Base-by-base conservation (phyloP, 148 eudicot genomes). In the Polygonum maritimum region DNA sequence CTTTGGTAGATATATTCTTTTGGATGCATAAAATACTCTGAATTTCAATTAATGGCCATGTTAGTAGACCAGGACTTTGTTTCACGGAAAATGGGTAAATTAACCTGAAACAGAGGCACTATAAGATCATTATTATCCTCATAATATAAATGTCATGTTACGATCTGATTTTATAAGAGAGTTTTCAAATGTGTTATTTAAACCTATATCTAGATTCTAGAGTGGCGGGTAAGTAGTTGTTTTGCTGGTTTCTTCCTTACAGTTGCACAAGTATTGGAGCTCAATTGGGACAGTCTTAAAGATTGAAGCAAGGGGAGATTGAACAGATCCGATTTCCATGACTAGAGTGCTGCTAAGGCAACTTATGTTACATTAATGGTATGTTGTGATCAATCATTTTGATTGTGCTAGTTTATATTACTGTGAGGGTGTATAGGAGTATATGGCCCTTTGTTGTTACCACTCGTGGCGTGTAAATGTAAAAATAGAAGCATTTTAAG, bases 231-330 rank as follows among this genome's bases (percentile, higher is more conserved):
- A 70, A 47, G 14, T 0, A 60, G 41, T 75, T 10, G 35, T 35
- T 47, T 75, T 36, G 73, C 21, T 36, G 65, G 10, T 58, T 58
- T n/a, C n/a, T 77, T 73, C 31, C 18, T 49, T 55, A 62, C 45
- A 88, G 91, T 80, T 86, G 67, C 65, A 80, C 82, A 60, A 69
- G 52, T 86, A 86, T 75, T 79, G 82, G 48, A 82, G 69, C 71
- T 85, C 86, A 11, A 76, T 81, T 4, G 82, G 69, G 21, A 48
- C 74, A 73, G 48, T 78, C 39, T 60, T 75, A 48, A 76, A 58
- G n/a, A 80, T 39, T 49, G 73, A 72, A 54, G 79, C 36, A 39
- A 36, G 33, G 49, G 15, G 21, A 58, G 31, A 51, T 77, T 75
- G 60, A 65, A 39, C 71, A 54, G 48, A 5, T 12, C n/a, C n/a